phyloP scores from a whole-genome alignment of 2,329 filamentous ascomycete species.

The Penicillium vulpinum region DNA sequence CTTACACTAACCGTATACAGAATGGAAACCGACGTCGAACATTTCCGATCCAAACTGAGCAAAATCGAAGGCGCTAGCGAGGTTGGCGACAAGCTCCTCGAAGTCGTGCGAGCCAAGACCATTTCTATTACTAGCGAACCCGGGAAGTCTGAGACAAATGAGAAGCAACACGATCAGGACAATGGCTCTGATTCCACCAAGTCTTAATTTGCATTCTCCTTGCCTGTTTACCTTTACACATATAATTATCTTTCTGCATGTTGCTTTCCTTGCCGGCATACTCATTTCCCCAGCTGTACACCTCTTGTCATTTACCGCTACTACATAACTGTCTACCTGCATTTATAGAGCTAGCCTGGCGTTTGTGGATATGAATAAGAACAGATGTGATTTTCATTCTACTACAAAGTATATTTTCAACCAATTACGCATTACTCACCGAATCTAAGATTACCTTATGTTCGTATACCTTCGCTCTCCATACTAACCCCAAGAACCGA shows the following conservation, averaged over 20 bases:
- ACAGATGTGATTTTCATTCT: not conserved
- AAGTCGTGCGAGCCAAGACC: constrained; percentile 44
- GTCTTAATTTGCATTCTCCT: constrained; percentile 8
- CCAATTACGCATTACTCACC: not conserved
- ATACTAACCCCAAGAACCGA: not conserved
- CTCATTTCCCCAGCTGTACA: constrained; percentile 15
- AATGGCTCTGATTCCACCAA: constrained; percentile 16
- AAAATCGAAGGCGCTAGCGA: constrained; percentile 79
- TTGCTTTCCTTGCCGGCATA: not conserved
- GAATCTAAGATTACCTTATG: not conserved
- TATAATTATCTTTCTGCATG: constrained; percentile 14
- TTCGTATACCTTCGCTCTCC: not conserved
- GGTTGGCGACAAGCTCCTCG: constrained; percentile 67
- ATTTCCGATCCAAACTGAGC: constrained; percentile 68
- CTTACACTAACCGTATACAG: constrained; percentile 46
- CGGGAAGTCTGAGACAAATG: constrained; percentile 8
- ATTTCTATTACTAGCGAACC: constrained; percentile 25
- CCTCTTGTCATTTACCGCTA: constrained; percentile 11
- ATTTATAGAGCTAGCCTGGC: constrained; percentile 23
- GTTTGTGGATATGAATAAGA: constrained; percentile 16
- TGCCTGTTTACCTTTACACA: constrained; percentile 3
- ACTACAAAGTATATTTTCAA: too few species aligned
- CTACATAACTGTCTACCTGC: constrained; percentile 18
- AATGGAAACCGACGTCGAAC: constrained; percentile 73
- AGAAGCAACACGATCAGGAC: constrained; percentile 11